phyloP scores from a whole-genome alignment of 2,329 filamentous ascomycete species.

The Fusarium haematococcum region DNA sequence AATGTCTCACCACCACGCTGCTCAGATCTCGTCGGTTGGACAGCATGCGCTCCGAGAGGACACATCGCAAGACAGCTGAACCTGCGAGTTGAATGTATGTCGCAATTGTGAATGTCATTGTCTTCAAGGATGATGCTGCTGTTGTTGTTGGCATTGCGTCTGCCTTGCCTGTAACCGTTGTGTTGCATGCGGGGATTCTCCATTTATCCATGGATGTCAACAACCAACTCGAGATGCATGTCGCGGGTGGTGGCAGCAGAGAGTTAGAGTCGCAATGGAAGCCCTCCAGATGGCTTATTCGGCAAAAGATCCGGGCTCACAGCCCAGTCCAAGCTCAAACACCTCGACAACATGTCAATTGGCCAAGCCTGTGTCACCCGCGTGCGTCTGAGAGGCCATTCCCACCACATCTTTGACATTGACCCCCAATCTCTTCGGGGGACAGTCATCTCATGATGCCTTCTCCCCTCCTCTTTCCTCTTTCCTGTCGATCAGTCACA shows the following conservation, averaged over 20 bases:
- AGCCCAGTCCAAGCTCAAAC: neutral
- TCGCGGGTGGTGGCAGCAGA: slow-evolving; percentile 17
- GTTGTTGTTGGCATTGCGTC: slow-evolving; percentile 1
- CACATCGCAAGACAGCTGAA: neutral
- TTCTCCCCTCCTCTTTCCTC: slow-evolving; percentile 7
- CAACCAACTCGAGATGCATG: neutral
- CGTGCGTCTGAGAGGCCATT: slow-evolving; percentile 27
- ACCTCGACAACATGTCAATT: neutral
- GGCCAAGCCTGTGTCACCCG: neutral
- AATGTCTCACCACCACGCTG: slow-evolving; percentile 24
- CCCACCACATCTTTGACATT: slow-evolving; percentile 7
- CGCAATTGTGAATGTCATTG: neutral
- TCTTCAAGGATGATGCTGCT: slow-evolving; percentile 25
- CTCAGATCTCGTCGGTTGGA: neutral
- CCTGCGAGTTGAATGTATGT: neutral
- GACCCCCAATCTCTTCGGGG: neutral
- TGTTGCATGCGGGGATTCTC: slow-evolving; percentile 5
- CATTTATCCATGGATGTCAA: neutral
- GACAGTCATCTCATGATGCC: slow-evolving; percentile 8
- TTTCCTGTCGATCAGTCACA: slow-evolving; percentile 22
- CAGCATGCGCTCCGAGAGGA: slow-evolving; percentile 1
- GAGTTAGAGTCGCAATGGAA: neutral
- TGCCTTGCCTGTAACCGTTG: neutral
- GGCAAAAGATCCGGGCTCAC: slow-evolving; percentile 1
- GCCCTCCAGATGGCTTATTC: slow-evolving; percentile 3